phyloP scores from a whole-genome alignment of 2,329 filamentous ascomycete genomes.

The Hypoxylon sp. region DNA sequence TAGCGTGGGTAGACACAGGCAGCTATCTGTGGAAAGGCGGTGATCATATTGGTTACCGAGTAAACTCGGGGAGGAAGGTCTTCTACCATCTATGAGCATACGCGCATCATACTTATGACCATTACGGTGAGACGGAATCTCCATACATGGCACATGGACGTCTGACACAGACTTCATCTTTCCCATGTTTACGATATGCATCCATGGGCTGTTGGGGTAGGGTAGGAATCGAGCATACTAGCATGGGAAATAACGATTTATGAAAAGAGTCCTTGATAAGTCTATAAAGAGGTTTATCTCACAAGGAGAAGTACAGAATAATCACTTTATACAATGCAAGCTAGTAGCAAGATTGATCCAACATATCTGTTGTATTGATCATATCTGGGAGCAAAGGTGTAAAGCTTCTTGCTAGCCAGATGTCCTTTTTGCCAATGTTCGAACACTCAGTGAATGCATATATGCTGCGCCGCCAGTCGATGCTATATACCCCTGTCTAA shows the following conservation, averaged over 20 bases:
- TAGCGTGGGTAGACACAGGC: not conserved
- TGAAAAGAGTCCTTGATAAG: conserved; percentile 6
- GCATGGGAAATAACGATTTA: conserved; percentile 13
- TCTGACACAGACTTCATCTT: not conserved
- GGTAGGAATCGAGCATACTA: not conserved
- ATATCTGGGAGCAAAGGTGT: conserved; percentile 5
- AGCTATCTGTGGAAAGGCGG: not conserved
- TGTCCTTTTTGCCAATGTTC: conserved; percentile 20
- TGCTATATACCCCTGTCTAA: conserved; percentile 34
- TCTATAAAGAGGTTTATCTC: not conserved
- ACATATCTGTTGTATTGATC: conserved; percentile 22
- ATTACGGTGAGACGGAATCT: not conserved
- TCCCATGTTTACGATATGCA: conserved; percentile 1
- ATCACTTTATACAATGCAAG: not conserved
- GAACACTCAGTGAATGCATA: conserved; percentile 22
- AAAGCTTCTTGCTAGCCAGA: conserved; percentile 12
- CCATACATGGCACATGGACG: not conserved
- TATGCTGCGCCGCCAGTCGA: conserved; percentile 36
- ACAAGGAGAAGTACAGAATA: not conserved
- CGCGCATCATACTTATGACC: not conserved
- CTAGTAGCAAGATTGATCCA: conserved; percentile 11
- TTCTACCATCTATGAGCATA: not conserved
- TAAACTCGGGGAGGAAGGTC: not conserved
- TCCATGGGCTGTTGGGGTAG: not conserved
- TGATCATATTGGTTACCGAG: not conserved